A percentile compares a stretch with the other conserved stretches of the same genome.
phyloP scores from a whole-genome alignment of 345 rosid genomes.

The Lumnitzera littorea region DNA sequence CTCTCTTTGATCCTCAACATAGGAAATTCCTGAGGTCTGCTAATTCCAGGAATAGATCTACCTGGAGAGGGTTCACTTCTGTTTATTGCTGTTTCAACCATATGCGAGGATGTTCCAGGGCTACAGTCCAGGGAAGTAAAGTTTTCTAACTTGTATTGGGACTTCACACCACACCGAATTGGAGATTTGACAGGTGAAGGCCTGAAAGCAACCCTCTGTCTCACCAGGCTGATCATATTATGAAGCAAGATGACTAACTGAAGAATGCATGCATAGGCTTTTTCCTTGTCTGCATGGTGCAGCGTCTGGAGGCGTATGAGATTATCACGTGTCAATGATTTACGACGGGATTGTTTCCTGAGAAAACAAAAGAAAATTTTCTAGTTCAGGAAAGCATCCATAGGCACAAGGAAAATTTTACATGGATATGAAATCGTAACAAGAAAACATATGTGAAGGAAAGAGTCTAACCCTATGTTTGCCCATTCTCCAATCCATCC shows the following conservation, averaged over 20 bases:
- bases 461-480: conserved; percentile 52
- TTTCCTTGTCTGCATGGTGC: conserved; percentile 90
- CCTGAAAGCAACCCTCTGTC: conserved; percentile 25
- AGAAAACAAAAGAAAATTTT: conserved; percentile 8
- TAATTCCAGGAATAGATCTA: too few relatives aligned
- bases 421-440: background rate
- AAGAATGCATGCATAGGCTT: conserved; percentile 63
- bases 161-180: background rate
- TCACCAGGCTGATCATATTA: conserved; percentile 56
- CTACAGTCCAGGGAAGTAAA: background rate
- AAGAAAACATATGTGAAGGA: background rate
- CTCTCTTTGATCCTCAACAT: too few relatives aligned
- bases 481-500: conserved; percentile 99
- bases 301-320: conserved; percentile 79
- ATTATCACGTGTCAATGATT: conserved; percentile 51
- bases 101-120: background rate
- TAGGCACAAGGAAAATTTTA: background rate
- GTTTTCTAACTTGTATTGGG: background rate
- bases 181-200: background rate
- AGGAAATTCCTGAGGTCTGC: too few relatives aligned
- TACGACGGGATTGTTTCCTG: conserved; percentile 62
- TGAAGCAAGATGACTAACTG: conserved; percentile 79
- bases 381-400: background rate
- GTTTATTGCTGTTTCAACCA: background rate
- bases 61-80: background rate